A percentile compares a stretch with the other conserved stretches of the same genome.
Evolutionary conservation across 2,329 filamentous ascomycete species (phyloP).

Genomic region (Ophiosphaerella herpotricha): DNA sequence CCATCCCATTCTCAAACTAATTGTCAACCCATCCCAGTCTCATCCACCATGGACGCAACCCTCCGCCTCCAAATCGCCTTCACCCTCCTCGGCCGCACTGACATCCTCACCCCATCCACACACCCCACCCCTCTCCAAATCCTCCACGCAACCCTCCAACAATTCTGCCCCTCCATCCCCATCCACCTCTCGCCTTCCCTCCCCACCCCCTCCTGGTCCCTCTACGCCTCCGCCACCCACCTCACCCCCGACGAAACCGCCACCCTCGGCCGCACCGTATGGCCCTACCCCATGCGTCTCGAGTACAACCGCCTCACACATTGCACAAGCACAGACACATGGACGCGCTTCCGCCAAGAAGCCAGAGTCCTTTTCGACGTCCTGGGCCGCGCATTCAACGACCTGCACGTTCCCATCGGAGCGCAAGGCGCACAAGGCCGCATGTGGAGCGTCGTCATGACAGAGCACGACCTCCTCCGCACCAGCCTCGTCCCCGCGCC

Average conservation of each 20-base stretch:
- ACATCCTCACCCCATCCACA: background rate
- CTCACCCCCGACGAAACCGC: background rate
- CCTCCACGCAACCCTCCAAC: background rate
- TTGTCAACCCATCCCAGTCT: background rate
- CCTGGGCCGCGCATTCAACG: background rate
- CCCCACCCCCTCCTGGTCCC: constrained; percentile 1
- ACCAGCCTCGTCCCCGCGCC: background rate
- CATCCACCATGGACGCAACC: background rate
- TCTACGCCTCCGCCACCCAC: constrained; percentile 4
- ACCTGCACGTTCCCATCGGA: background rate
- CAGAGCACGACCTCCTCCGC: background rate
- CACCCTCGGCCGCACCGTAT: background rate
- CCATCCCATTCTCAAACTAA: too few relatives aligned
- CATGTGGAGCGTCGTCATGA: constrained; percentile 1
- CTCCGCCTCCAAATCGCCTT: constrained; percentile 10
- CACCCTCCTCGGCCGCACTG: constrained; percentile 9
- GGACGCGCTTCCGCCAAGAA: background rate
- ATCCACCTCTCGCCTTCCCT: background rate
- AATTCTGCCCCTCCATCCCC: background rate
- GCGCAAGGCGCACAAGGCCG: background rate
- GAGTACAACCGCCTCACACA: background rate
- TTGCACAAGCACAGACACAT: background rate
- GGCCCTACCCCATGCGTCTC: constrained; percentile 3
- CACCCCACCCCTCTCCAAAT: background rate
- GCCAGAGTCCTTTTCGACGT: background rate